Percentiles rank a stretch among this genome's conserved stretches.
Evolutionary conservation across 1,284 basidiomycete species (phyloP).

Genomic region (Meripilus lineatus): DNA sequence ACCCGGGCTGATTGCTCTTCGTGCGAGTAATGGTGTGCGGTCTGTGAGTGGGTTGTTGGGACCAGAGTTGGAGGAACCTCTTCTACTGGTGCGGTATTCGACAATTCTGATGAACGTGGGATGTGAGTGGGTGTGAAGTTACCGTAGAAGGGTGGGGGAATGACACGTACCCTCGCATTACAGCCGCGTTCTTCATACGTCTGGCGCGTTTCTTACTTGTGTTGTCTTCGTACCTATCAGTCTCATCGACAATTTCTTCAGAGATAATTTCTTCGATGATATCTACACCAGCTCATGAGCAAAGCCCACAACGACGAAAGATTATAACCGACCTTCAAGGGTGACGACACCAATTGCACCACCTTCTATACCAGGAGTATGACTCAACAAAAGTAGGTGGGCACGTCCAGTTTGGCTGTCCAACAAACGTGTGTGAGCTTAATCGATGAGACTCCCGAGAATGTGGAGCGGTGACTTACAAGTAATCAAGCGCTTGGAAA

Average conservation of each 20-base stretch:
- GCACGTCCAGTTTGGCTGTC: slow-evolving; percentile 91
- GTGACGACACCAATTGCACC: slow-evolving; percentile 84
- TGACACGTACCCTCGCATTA: slow-evolving; percentile 72
- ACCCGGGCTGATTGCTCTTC: too few relatives aligned
- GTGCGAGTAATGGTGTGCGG: slow-evolving; percentile 21
- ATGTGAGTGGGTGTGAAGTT: too few relatives aligned
- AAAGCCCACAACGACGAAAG: neutral
- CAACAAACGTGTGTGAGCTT: neutral
- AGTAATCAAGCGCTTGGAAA: slow-evolving; percentile 82
- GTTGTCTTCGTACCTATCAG: slow-evolving; percentile 85
- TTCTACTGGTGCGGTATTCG: slow-evolving; percentile 23
- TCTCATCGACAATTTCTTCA: slow-evolving; percentile 89
- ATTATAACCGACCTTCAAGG: slow-evolving; percentile 53
- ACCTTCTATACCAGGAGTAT: slow-evolving; percentile 73
- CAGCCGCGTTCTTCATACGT: slow-evolving; percentile 64
- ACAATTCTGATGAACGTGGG: slow-evolving; percentile 19
- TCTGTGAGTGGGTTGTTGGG: slow-evolving; percentile 16
- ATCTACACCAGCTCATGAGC: slow-evolving; percentile 33
- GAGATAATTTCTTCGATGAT: slow-evolving; percentile 86
- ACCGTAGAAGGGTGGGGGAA: neutral
- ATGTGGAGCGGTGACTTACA: slow-evolving; percentile 41
- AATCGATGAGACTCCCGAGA: neutral
- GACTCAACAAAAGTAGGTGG: slow-evolving; percentile 86
- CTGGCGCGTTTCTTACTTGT: slow-evolving; percentile 69
- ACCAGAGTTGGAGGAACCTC: slow-evolving; percentile 11